These are phyloP conservation scores for Allomyces macrogynus DNA, from an alignment of 192 early-diverging fungal genomes.

Conservation along the genomic window DNA sequence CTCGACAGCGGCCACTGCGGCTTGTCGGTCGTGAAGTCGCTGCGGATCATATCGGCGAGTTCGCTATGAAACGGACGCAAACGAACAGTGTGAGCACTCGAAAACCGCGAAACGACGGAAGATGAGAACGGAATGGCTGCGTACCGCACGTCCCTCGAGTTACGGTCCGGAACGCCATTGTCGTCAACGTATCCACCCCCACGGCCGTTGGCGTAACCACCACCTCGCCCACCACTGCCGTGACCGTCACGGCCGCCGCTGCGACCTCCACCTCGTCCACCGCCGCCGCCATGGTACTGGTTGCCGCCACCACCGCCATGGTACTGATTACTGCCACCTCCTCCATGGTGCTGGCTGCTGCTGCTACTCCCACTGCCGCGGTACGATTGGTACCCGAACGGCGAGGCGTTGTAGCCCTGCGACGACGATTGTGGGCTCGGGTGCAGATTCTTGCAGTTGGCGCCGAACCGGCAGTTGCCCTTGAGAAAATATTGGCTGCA, in stretches of 20 bases:
- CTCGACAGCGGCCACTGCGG: not conserved
- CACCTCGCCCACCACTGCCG: not conserved
- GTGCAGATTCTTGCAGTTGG: not conserved
- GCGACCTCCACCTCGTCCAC: not conserved
- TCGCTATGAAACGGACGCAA: not conserved
- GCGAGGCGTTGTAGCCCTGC: not conserved
- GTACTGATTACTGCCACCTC: not conserved
- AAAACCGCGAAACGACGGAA: not conserved
- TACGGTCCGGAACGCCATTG: not conserved
- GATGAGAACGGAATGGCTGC: not conserved
- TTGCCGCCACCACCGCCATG: not conserved
- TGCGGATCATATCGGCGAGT: not conserved
- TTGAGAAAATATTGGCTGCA: not conserved
- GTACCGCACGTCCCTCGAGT: not conserved
- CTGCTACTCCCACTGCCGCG: not conserved
- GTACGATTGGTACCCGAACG: not conserved
- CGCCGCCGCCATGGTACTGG: not conserved
- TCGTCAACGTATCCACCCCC: not conserved
- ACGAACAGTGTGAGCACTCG: no score
- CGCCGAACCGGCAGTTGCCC: not conserved
- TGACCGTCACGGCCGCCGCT: not conserved
- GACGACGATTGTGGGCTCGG: not conserved
- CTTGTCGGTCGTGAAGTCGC: not conserved
- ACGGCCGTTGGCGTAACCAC: not conserved
- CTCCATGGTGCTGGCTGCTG: not conserved